phyloP scores from a whole-genome alignment of 345 rosid species.

The Arabis alpina region DNA sequence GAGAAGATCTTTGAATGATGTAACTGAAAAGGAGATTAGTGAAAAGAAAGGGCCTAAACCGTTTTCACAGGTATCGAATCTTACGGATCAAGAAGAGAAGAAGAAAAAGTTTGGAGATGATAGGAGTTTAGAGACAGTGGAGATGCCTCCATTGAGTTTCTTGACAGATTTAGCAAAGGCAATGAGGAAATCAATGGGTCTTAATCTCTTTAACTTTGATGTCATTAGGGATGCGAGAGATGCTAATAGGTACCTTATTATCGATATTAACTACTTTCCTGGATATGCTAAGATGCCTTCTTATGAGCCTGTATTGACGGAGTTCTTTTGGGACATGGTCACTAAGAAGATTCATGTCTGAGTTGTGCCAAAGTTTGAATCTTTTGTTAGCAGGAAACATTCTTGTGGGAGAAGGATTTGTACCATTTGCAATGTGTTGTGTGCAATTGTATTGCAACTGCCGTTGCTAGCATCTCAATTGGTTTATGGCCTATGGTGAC shows the following conservation, averaged over 20 bases:
- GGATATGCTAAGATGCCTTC: conserved; percentile 70
- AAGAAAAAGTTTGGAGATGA: conserved; percentile 34
- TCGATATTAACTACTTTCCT: conserved; percentile 77
- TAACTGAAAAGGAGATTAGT: conserved; percentile 46
- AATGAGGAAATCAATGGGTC: conserved; percentile 54
- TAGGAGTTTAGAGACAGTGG: conserved; percentile 47
- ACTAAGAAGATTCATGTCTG: conserved; percentile 41
- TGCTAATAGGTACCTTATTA: conserved; percentile 51
- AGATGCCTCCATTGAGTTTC: conserved; percentile 59
- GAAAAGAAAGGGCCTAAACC: too few relatives aligned
- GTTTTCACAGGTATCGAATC: conserved; percentile 65
- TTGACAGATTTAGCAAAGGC: conserved; percentile 52
- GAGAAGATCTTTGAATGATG: conserved; percentile 60
- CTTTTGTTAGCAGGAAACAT: conserved; percentile 15
- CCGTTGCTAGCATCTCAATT: conserved; percentile 31
- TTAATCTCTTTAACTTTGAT: conserved; percentile 68
- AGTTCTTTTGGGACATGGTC: conserved; percentile 54
- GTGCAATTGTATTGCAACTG: conserved; percentile 22
- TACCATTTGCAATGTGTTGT: conserved; percentile 24
- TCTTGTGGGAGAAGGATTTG: conserved; percentile 22
- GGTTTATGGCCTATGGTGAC: conserved; percentile 28
- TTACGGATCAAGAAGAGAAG: conserved; percentile 38
- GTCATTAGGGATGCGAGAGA: conserved; percentile 62
- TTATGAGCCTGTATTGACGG: conserved; percentile 57
- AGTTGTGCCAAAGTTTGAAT: conserved; percentile 18